phyloP scores from a whole-genome alignment of 2,329 filamentous ascomycete species.

The Cercospora sp. region DNA sequence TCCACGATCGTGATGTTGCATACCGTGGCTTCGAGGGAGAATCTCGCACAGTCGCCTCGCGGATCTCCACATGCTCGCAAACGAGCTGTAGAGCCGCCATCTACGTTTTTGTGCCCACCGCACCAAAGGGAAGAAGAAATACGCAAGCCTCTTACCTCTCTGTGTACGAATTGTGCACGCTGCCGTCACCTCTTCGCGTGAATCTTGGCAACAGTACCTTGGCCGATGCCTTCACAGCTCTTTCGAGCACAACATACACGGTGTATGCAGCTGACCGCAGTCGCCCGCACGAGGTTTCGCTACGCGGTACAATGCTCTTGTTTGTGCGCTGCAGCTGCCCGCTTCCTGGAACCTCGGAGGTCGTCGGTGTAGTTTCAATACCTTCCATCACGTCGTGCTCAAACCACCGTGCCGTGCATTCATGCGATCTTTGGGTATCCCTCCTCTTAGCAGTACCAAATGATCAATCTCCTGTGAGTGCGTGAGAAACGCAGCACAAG shows the following conservation, averaged over 20 bases:
- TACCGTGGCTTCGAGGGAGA: background rate
- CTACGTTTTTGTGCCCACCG: background rate
- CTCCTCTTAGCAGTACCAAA: background rate
- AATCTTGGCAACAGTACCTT: background rate
- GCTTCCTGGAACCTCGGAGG: background rate
- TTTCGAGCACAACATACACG: slow-evolving; percentile 9
- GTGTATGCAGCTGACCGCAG: slow-evolving; percentile 1
- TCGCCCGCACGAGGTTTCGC: slow-evolving; percentile 7
- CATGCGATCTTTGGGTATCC: background rate
- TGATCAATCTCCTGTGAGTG: background rate
- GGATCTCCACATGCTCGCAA: slow-evolving; percentile 38
- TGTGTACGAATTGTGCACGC: background rate
- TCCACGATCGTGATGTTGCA: background rate
- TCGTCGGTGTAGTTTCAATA: background rate
- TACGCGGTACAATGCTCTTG: background rate
- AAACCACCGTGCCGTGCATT: background rate
- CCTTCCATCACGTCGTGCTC: background rate
- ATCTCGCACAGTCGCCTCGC: slow-evolving; percentile 15
- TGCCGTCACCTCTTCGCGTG: background rate
- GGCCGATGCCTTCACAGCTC: background rate
- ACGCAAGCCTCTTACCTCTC: background rate
- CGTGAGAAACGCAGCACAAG: background rate
- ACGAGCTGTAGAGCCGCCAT: slow-evolving; percentile 29
- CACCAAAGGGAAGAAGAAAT: background rate
- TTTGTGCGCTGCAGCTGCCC: slow-evolving; percentile 6